Base-by-base conservation (phyloP, 495 filamentous ascomycete species). In the Haplographium delicatum region DNA sequence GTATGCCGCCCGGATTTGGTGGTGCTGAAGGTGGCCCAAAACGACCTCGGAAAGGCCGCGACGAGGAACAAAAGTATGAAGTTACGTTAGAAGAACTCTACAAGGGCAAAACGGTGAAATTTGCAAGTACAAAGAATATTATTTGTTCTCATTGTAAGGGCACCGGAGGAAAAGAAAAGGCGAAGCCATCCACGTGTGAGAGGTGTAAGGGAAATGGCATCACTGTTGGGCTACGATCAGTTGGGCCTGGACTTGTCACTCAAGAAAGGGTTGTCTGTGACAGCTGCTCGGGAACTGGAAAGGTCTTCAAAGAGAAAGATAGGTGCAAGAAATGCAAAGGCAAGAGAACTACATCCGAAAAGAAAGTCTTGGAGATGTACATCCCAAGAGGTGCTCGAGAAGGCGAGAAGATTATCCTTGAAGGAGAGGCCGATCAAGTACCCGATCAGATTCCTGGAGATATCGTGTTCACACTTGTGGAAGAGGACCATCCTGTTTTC, bases 261-360 rank as follows among this genome's bases (percentile, higher is more conserved):
- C 84, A 85, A 61, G 81, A 84, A 48, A 78, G 78, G 6, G 76
- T 85, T 13, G 59, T 78, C 11, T 98, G 93, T 69, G 78, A 80
- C 52, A 77, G 79, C 47, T 98, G 93, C 72, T 78, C 79, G 45
- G 89, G 89, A 11, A 79, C 84, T 11, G 93, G 93, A 11, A 80
- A 81, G 49, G 80, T 90, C 58, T 95, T 82, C 73, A 86, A 86
- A 67, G 88, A 93, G 55, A 96, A 96, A 73, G 93, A 98, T 54
- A 85, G 86, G 64, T 98, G 93, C 75, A 94, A 91, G 75, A 96
- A 94, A 74, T 98, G 94, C 79, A 96, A 96, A 70, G 93, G 93
- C 38, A 82, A 85, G 62, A 79, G 86, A 44, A 86, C 88, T 3
- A 72, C 76, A 26, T 81, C 87, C 62, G 83, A 88, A 64, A 91